phyloP scores from a whole-genome alignment of 1,284 basidiomycete genomes.

The Cutaneotrichosporon dermatis region DNA sequence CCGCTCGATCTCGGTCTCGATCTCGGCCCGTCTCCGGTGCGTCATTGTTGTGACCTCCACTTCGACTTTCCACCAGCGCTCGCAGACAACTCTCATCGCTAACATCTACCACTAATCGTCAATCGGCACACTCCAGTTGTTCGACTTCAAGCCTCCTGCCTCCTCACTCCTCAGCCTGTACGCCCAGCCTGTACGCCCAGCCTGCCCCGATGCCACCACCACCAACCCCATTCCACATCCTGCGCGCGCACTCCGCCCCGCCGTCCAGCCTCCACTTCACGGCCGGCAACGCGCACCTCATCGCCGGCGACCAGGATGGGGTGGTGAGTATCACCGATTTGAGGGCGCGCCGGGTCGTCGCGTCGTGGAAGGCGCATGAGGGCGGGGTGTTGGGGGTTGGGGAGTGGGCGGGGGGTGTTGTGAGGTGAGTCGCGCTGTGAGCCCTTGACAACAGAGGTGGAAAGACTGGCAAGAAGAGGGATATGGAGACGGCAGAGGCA shows the following conservation, averaged over 20 bases:
- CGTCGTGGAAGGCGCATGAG: constrained; percentile 71
- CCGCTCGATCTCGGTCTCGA: not conserved
- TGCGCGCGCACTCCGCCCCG: constrained; percentile 64
- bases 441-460: too few relatives aligned
- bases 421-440: constrained; percentile 61
- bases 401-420: constrained; percentile 61
- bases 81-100: too few relatives aligned
- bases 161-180: too few relatives aligned
- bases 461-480: too few relatives aligned
- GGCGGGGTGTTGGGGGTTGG: constrained; percentile 69
- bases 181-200: too few relatives aligned
- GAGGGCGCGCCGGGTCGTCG: constrained; percentile 62
- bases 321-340: constrained; percentile 58
- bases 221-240: constrained; percentile 57
- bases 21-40: not conserved
- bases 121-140: too few relatives aligned
- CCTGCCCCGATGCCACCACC: not conserved
- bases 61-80: too few relatives aligned
- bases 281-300: constrained; percentile 66
- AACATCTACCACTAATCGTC: too few relatives aligned
- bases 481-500: too few relatives aligned
- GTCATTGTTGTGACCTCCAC: too few relatives aligned
- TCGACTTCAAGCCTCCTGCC: too few relatives aligned
- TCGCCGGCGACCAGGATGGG: constrained; percentile 67
- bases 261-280: constrained; percentile 57